Conservation (phyloP, 2,329 filamentous ascomycete genomes). For the Cladophialophora yegresii region DNA sequence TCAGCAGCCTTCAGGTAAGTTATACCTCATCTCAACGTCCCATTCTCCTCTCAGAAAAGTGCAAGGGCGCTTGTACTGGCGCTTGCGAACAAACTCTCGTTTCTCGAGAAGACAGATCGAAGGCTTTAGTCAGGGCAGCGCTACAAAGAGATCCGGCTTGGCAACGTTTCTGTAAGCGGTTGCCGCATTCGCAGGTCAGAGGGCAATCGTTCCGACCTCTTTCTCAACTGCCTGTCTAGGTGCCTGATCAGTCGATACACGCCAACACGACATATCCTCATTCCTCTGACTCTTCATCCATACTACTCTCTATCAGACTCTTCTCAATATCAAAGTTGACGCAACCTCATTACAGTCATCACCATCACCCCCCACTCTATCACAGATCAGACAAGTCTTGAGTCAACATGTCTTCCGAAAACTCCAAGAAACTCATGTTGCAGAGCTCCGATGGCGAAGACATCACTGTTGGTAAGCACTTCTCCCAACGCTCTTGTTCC, state of each 20-base stretch:
- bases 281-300: conserved; percentile 4
- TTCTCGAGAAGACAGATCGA: not conserved
- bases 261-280: not conserved
- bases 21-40: not conserved
- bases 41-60: too few species aligned
- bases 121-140: not conserved
- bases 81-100: not conserved
- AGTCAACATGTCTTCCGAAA: conserved; percentile 36
- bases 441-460: conserved; percentile 54
- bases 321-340: conserved; percentile 6
- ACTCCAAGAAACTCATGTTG: conserved; percentile 46
- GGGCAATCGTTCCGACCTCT: not conserved
- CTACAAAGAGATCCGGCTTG: not conserved
- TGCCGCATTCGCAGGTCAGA: conserved; percentile 3
- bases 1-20: not conserved
- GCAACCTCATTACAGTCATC: conserved; percentile 9
- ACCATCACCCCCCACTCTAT: conserved; percentile 1
- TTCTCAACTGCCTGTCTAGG: conserved; percentile 1
- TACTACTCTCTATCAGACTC: not conserved
- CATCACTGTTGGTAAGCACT: conserved; percentile 54
- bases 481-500: not conserved
- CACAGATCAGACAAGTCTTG: conserved; percentile 12
- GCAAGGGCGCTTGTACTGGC: not conserved
- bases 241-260: not conserved
- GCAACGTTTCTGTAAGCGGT: not conserved